Conservation (phyloP, 768 basidiomycete genomes). For the Tubosaeta sp. region DNA sequence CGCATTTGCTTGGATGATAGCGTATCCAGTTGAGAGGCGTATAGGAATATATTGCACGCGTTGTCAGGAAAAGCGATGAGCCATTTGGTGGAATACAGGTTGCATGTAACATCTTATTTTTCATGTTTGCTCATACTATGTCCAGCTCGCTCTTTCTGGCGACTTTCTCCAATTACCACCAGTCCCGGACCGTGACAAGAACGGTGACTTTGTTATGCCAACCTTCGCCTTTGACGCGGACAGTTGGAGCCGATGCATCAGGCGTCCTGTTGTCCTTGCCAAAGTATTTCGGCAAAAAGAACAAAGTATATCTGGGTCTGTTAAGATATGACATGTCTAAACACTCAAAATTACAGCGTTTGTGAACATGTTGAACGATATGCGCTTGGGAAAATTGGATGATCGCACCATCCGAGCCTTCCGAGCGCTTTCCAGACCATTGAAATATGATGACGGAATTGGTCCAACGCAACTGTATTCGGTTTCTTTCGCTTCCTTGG, state of each 20-base stretch:
- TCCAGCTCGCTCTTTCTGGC: constrained; percentile 76
- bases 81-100: constrained; percentile 91
- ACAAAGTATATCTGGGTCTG: constrained; percentile 43
- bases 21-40: constrained; percentile 27
- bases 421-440: constrained; percentile 47
- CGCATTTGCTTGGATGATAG: constrained; percentile 25
- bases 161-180: constrained; percentile 93
- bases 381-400: constrained; percentile 71
- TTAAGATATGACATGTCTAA: neutral
- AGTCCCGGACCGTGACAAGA: constrained; percentile 49
- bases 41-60: constrained; percentile 61
- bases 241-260: constrained; percentile 67
- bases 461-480: constrained; percentile 77
- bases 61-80: constrained; percentile 42
- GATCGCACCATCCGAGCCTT: constrained; percentile 45
- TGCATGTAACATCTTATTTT: neutral
- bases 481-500: neutral
- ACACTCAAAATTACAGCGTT: constrained; percentile 41
- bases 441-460: constrained; percentile 67
- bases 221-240: constrained; percentile 78
- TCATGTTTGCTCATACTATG: neutral
- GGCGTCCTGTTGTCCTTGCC: constrained; percentile 49
- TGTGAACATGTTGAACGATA: constrained; percentile 81
- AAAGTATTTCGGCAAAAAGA: constrained; percentile 89
- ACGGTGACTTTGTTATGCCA: constrained; percentile 45